Conservation (phyloP, 306 rosid genomes). For the Acacia crassicarpa region DNA sequence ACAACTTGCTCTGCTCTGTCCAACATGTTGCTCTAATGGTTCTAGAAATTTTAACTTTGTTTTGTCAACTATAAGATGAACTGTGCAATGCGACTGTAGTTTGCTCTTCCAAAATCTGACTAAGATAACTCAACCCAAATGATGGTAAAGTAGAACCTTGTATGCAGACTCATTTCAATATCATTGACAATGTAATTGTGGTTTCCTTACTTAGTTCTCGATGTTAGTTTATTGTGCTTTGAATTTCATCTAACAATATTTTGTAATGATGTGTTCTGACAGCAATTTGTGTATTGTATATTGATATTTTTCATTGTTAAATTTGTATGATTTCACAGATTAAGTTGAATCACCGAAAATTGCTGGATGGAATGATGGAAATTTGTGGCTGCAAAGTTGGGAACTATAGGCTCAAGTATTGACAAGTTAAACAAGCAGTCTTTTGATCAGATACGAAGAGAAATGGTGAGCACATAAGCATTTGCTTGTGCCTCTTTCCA, state of each 20-base stretch:
- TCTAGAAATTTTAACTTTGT: neutral
- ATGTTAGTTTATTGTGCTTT: neutral
- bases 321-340: conserved; percentile 49
- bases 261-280: conserved; percentile 4
- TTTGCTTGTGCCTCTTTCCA: conserved; percentile 16
- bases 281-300: neutral
- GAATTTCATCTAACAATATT: neutral
- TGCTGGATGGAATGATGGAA: conserved; percentile 92
- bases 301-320: conserved; percentile 10
- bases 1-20: too few relatives aligned
- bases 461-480: conserved; percentile 66
- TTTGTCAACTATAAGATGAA: neutral
- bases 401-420: conserved; percentile 93
- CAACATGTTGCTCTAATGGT: too few relatives aligned
- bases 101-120: conserved; percentile 8
- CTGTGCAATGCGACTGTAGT: neutral
- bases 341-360: conserved; percentile 82
- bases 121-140: neutral
- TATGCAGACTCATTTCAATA: conserved; percentile 9
- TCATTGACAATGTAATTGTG: conserved; percentile 8
- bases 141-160: conserved; percentile 6
- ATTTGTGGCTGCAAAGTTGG: conserved; percentile 86
- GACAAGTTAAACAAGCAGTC: conserved; percentile 94
- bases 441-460: conserved; percentile 77
- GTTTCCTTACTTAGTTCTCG: neutral